These are phyloP conservation scores for Cryptococcus amylolentus DNA, from an alignment of 1,284 basidiomycete species.

Conservation along the genomic window DNA sequence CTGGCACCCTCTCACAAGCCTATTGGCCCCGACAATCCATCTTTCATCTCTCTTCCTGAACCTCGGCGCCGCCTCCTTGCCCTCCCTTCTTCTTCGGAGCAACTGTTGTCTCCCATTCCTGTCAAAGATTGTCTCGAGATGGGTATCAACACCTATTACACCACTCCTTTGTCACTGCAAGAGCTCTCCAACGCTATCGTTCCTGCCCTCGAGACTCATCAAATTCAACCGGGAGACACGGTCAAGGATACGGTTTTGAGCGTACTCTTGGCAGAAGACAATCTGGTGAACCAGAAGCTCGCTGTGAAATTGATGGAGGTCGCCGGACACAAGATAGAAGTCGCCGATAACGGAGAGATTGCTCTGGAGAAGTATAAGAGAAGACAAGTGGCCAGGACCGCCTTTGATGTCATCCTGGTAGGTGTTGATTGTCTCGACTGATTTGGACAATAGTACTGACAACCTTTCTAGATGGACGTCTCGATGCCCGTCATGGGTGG, in stretches of 20 bases:
- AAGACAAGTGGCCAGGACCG: slow-evolving; percentile 50
- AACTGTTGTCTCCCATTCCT: slow-evolving; percentile 46
- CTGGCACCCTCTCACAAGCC: slow-evolving; percentile 60
- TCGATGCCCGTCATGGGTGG: slow-evolving; percentile 85
- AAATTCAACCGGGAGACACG: slow-evolving; percentile 69
- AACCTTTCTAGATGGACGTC: slow-evolving; percentile 78
- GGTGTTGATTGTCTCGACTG: slow-evolving; percentile 34
- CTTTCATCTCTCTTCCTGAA: slow-evolving; percentile 47
- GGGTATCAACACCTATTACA: slow-evolving; percentile 54
- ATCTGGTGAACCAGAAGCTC: slow-evolving; percentile 87
- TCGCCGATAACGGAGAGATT: slow-evolving; percentile 90
- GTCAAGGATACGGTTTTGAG: slow-evolving; percentile 83
- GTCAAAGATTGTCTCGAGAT: slow-evolving; percentile 51
- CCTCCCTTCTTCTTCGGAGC: slow-evolving; percentile 37
- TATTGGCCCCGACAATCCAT: slow-evolving; percentile 36
- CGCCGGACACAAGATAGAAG: slow-evolving; percentile 92
- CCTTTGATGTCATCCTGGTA: slow-evolving; percentile 83
- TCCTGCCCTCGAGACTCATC: slow-evolving; percentile 92
- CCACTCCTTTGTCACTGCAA: slow-evolving; percentile 81
- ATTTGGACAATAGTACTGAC: background rate
- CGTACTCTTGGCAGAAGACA: slow-evolving; percentile 97
- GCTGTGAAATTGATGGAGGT: slow-evolving; percentile 97
- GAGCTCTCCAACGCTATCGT: slow-evolving; percentile 90
- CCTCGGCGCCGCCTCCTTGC: slow-evolving; percentile 40
- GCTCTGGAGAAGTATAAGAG: slow-evolving; percentile 48